phyloP scores from a whole-genome alignment of 2,329 filamentous ascomycete genomes.

The Aspergillus neotritici region DNA sequence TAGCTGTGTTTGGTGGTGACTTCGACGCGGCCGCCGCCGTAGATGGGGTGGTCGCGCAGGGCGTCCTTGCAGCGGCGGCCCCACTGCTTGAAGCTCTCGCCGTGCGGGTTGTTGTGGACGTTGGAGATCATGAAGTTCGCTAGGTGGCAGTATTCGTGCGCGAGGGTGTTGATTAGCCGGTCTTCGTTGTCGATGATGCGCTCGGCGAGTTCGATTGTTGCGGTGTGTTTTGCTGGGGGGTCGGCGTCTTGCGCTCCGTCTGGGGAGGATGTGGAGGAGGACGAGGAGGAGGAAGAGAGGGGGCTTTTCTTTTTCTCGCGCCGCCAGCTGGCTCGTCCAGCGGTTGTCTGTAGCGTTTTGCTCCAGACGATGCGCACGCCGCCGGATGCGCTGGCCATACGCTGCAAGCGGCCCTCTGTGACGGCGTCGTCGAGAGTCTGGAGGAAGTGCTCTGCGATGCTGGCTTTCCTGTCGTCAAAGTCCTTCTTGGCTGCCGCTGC shows the following conservation, averaged over 20 bases:
- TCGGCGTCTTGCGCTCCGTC: conserved; percentile 17
- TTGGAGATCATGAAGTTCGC: conserved; percentile 84
- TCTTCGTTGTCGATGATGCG: conserved; percentile 77
- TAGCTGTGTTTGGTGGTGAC: conserved; percentile 91
- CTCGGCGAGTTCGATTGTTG: conserved; percentile 78
- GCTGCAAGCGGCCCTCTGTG: conserved; percentile 44
- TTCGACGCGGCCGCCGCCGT: conserved; percentile 54
- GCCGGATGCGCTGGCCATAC: conserved; percentile 47
- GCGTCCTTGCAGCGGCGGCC: conserved; percentile 35
- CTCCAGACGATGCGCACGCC: conserved; percentile 58
- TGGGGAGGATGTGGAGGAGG: conserved; percentile 10
- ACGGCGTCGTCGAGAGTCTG: conserved; percentile 51
- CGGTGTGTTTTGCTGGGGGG: conserved; percentile 54
- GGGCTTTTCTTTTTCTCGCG: conserved; percentile 40
- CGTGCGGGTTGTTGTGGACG: conserved; percentile 71
- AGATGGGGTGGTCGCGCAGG: conserved; percentile 47
- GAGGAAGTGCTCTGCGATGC: conserved; percentile 52
- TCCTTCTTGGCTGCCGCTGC: conserved; percentile 39
- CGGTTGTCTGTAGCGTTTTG: conserved; percentile 58
- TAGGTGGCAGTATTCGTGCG: conserved; percentile 94
- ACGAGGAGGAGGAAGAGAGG: conserved; percentile 12
- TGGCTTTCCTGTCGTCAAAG: conserved; percentile 51
- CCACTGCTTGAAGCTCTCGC: conserved; percentile 76
- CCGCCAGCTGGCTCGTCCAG: conserved; percentile 65
- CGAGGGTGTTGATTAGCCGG: conserved; percentile 80